These are phyloP conservation scores for Cicer yamashitae DNA, from an alignment of 306 rosid genomes.

Conservation along the genomic window DNA sequence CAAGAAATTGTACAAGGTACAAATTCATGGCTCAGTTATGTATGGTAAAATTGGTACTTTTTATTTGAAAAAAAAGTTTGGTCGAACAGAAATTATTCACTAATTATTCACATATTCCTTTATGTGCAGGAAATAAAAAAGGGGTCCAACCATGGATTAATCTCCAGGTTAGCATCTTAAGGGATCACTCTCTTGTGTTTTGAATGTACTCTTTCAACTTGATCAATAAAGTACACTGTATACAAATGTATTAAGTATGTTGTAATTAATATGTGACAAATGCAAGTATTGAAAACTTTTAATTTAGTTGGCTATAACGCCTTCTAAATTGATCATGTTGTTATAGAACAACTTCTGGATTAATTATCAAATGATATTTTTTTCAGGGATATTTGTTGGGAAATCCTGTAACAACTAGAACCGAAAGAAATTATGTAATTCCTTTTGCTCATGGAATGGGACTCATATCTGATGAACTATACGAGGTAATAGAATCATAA, in stretches of 20 bases:
- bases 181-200: not conserved
- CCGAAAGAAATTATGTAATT: not conserved
- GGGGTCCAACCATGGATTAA: conserved; percentile 59
- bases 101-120: not conserved
- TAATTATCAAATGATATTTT: not conserved
- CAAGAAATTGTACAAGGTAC: conserved; percentile 66
- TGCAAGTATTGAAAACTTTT: not conserved
- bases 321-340: too few species aligned
- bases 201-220: conserved; percentile 19
- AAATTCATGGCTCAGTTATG: not conserved
- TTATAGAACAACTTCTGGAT: not conserved
- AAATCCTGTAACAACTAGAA: conserved; percentile 44
- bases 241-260: not conserved
- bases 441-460: conserved; percentile 67
- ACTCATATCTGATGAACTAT: conserved; percentile 70
- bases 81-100: too few species aligned
- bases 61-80: too few species aligned
- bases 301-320: not conserved
- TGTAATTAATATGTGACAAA: not conserved
- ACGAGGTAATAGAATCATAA: conserved; percentile 41
- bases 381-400: conserved; percentile 70
- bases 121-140: conserved; percentile 60
- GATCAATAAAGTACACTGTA: not conserved
- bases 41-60: not conserved
- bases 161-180: conserved; percentile 54